These are phyloP conservation scores for Aspergillus nidulans DNA, from an alignment of 495 filamentous ascomycete species.

Conservation along the genomic window DNA sequence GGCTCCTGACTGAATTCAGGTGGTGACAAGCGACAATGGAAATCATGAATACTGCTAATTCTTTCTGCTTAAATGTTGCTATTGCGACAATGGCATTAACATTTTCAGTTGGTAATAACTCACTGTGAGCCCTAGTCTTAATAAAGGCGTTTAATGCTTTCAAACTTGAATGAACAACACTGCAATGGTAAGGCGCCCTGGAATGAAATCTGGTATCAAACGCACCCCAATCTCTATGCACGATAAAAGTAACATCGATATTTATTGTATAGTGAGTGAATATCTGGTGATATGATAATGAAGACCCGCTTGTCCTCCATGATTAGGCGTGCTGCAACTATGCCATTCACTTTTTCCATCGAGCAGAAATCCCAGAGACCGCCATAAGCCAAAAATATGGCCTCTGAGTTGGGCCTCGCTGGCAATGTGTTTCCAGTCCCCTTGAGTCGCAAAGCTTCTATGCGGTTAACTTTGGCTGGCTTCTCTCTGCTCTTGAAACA, in stretches of 20 bases:
- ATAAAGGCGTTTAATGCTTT: too few relatives aligned
- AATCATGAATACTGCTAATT: too few relatives aligned
- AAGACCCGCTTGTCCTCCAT: not conserved
- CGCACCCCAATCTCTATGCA: not conserved
- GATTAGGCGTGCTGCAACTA: not conserved
- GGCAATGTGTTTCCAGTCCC: not conserved
- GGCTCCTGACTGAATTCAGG: too few relatives aligned
- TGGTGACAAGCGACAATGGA: too few relatives aligned
- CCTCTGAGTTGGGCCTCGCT: not conserved
- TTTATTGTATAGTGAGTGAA: not conserved
- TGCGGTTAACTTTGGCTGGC: not conserved
- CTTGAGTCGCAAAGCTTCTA: not conserved
- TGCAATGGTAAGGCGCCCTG: too few relatives aligned
- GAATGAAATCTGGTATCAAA: not conserved
- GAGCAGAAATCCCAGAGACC: not conserved
- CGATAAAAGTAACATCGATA: not conserved
- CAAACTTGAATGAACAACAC: too few relatives aligned
- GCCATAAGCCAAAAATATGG: not conserved
- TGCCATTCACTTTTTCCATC: not conserved
- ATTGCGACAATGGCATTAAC: too few relatives aligned
- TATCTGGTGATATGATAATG: not conserved
- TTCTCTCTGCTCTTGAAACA: not conserved
- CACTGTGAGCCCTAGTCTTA: too few relatives aligned
- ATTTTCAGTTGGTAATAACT: too few relatives aligned
- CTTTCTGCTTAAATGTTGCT: too few relatives aligned